These are phyloP conservation scores for Trametes meyenii DNA, from an alignment of 768 basidiomycete species.

Conservation along the genomic window DNA sequence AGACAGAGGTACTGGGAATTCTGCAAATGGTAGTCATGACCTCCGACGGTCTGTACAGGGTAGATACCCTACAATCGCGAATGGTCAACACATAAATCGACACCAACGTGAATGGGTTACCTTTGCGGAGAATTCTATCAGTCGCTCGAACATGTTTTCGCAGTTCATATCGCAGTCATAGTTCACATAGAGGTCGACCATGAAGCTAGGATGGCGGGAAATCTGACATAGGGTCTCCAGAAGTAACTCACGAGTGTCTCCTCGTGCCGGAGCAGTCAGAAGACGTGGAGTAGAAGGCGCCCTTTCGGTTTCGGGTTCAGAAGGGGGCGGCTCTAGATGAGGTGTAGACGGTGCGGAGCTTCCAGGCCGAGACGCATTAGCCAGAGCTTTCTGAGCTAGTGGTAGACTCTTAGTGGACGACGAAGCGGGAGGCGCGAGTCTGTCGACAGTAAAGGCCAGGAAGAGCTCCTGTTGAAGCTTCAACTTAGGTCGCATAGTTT, in stretches of 20 bases:
- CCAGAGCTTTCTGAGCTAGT: conserved; percentile 21
- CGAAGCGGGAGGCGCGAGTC: conserved; percentile 65
- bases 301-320: conserved; percentile 27
- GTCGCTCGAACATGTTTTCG: conserved; percentile 91
- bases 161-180: conserved; percentile 98
- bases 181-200: conserved; percentile 94
- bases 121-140: conserved; percentile 87
- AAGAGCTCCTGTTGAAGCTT: conserved; percentile 97
- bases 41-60: conserved; percentile 60
- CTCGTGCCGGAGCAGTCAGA: conserved; percentile 74
- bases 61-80: conserved; percentile 68
- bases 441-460: conserved; percentile 90
- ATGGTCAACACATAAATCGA: background rate
- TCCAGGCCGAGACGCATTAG: conserved; percentile 29
- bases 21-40: conserved; percentile 65
- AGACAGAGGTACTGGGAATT: conserved; percentile 86
- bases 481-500: conserved; percentile 81
- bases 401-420: conserved; percentile 23
- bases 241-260: conserved; percentile 87
- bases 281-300: conserved; percentile 46
- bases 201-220: conserved; percentile 83
- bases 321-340: conserved; percentile 42
- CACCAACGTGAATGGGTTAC: conserved; percentile 43
- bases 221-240: conserved; percentile 85
- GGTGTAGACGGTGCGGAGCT: conserved; percentile 44